A percentile compares a stretch with the other conserved stretches of the same genome.
Conservation (phyloP, 306 rosid genomes). For the Cucumis melo region DNA sequence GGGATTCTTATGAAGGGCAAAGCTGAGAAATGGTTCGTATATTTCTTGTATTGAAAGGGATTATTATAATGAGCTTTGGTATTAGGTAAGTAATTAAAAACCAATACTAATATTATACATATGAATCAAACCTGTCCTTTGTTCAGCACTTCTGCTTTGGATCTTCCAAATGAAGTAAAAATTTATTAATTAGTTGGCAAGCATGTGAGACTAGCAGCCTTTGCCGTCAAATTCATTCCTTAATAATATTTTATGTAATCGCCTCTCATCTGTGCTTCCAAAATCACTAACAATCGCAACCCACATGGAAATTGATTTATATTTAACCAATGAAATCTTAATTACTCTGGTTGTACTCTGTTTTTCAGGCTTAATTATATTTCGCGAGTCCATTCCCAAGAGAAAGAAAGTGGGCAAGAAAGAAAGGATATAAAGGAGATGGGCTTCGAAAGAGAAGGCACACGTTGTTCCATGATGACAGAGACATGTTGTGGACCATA, state of each 20-base stretch:
- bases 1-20: not conserved
- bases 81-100: constrained; percentile 1
- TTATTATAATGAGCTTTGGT: not conserved
- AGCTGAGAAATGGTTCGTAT: not conserved
- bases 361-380: not conserved
- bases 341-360: constrained; percentile 2
- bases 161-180: constrained; percentile 5
- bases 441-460: constrained; percentile 16
- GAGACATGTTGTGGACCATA: constrained; percentile 5
- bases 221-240: constrained; percentile 23
- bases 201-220: constrained; percentile 53
- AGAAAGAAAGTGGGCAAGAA: not conserved
- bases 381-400: not conserved
- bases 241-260: constrained; percentile 19
- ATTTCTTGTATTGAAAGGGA: not conserved
- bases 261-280: constrained; percentile 9
- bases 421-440: constrained; percentile 7
- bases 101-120: not conserved
- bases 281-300: constrained; percentile 2
- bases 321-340: constrained; percentile 9
- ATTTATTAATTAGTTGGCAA: constrained; percentile 27
- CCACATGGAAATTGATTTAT: not conserved
- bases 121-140: not conserved
- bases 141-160: constrained; percentile 3
- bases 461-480: constrained; percentile 46